Evolutionary conservation across 768 basidiomycete genomes (phyloP).

Genomic region (Gelatoporia subvermispora): DNA sequence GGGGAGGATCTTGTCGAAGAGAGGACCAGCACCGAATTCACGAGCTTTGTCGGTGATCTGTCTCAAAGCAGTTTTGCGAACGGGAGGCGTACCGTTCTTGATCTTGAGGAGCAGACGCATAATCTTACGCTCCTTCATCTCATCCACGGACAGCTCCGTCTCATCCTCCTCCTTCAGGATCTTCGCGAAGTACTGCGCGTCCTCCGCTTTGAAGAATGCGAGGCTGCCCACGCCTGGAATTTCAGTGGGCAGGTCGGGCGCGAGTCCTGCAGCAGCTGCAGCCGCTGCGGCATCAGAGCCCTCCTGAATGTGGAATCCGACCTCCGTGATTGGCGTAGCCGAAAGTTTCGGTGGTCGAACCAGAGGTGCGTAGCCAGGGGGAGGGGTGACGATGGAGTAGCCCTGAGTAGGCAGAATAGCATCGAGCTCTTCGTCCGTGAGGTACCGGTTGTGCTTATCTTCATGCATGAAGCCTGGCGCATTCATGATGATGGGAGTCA

Average conservation of each 20-base stretch:
- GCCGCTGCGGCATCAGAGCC: conserved; percentile 85
- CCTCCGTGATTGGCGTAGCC: conserved; percentile 44
- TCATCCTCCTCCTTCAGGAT: conserved; percentile 95
- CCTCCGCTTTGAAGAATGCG: conserved; percentile 97
- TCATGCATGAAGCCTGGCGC: conserved; percentile 79
- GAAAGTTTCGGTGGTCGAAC: conserved; percentile 51
- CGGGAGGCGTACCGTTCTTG: conserved; percentile 98
- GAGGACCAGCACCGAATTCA: conserved; percentile 95
- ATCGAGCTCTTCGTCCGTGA: conserved; percentile 94
- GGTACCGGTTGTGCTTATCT: conserved; percentile 94
- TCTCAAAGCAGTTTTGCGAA: conserved; percentile 93
- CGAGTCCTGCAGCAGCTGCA: conserved; percentile 88
- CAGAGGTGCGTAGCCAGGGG: conserved; percentile 86
- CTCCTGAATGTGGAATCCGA: conserved; percentile 94
- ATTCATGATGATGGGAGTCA: conserved; percentile 84
- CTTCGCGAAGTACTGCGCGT: conserved; percentile 96
- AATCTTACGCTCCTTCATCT: conserved; percentile 99
- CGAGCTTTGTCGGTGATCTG: conserved; percentile 99
- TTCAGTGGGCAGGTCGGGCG: conserved; percentile 91
- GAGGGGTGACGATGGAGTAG: conserved; percentile 89
- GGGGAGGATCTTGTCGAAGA: conserved; percentile 98
- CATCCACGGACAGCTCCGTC: conserved; percentile 86
- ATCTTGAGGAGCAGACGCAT: conserved; percentile 98
- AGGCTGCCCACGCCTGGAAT: conserved; percentile 97
- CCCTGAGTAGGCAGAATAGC: conserved; percentile 80